phyloP scores from a whole-genome alignment of 2,329 filamentous ascomycete genomes.

The Calonectria honghensis region DNA sequence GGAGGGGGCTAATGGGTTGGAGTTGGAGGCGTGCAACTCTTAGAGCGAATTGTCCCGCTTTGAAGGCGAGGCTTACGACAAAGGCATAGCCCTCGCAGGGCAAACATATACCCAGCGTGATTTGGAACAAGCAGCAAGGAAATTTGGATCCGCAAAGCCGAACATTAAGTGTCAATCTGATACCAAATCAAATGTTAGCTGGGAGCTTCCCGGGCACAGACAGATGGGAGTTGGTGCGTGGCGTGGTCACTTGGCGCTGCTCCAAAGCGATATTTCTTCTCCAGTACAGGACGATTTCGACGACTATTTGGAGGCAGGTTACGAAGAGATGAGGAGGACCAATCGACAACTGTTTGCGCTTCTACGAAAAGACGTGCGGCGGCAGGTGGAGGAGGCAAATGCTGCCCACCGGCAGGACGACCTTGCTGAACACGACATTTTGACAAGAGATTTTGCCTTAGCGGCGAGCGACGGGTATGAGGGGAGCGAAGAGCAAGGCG shows the following conservation, averaged over 20 bases:
- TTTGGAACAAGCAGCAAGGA: background rate
- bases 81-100: background rate
- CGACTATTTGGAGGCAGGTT: background rate
- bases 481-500: background rate
- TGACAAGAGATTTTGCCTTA: constrained; percentile 26
- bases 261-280: constrained; percentile 10
- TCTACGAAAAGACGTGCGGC: constrained; percentile 18
- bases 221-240: background rate
- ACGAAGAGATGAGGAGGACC: constrained; percentile 2
- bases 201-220: background rate
- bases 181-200: background rate
- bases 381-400: constrained; percentile 24
- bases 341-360: constrained; percentile 19
- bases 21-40: constrained; percentile 5
- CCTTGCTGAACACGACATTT: constrained; percentile 13
- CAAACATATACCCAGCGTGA: background rate
- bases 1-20: background rate
- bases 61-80: constrained; percentile 17
- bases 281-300: background rate
- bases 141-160: background rate
- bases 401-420: background rate
- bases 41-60: background rate
- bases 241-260: background rate
- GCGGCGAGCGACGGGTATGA: background rate
- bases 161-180: background rate